These are phyloP conservation scores for Leccinum truebloodii DNA, from an alignment of 768 basidiomycete genomes.

Conservation along the genomic window DNA sequence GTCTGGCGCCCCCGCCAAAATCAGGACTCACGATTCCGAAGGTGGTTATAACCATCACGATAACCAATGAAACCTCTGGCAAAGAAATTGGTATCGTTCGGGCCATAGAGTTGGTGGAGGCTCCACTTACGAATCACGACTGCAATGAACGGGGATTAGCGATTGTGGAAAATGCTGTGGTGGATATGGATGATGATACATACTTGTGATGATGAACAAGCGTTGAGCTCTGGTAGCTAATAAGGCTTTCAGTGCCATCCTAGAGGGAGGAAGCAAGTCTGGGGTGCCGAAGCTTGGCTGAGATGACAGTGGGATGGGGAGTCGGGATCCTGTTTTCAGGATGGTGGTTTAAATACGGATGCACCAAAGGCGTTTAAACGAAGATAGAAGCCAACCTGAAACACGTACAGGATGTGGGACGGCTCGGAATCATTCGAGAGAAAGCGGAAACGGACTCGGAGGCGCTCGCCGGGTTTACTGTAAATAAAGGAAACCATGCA, in stretches of 20 bases:
- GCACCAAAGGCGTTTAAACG: no score
- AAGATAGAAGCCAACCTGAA: no score
- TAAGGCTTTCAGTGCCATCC: slow-evolving; percentile 71
- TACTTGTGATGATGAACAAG: slow-evolving; percentile 72
- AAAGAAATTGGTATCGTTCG: slow-evolving; percentile 4
- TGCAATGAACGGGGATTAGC: slow-evolving; percentile 22
- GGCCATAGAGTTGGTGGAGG: not conserved
- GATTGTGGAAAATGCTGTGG: slow-evolving; percentile 11
- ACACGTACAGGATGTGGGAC: no score
- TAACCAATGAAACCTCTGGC: slow-evolving; percentile 71
- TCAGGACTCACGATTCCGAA: slow-evolving; percentile 56
- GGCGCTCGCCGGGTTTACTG: no score
- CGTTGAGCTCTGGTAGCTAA: slow-evolving; percentile 71
- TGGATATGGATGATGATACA: slow-evolving; percentile 25
- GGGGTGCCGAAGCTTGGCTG: slow-evolving; percentile 10
- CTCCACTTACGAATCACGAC: slow-evolving; percentile 59
- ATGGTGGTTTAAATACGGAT: no score
- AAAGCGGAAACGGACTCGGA: no score
- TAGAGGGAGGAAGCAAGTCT: slow-evolving; percentile 20
- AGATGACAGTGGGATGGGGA: slow-evolving; percentile 10
- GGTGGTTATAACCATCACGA: slow-evolving; percentile 70
- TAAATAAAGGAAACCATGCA: no score
- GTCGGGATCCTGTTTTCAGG: no score
- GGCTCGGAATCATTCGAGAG: no score
- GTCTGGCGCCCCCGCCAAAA: slow-evolving; percentile 1